Base-by-base conservation (phyloP, 306 rosid genomes). In the Vicia villosa region DNA sequence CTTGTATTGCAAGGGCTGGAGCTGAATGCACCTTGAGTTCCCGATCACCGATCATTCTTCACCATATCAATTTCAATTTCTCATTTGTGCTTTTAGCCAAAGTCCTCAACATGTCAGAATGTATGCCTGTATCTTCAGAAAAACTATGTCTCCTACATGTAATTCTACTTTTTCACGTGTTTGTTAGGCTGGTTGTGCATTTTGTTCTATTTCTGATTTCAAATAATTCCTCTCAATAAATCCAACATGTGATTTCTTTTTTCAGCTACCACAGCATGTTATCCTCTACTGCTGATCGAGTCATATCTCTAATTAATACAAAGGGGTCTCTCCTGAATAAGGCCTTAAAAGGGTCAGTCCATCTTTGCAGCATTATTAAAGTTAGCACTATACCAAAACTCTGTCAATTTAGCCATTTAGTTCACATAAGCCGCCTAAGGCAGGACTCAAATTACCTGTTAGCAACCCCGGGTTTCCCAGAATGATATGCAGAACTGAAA, bases 1-100 rank as follows among this genome's bases (percentile, higher is more conserved):
- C 12, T n/a, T 30, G 42, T 2, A 58, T 58, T n/a, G 22, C 42
- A 28, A 30, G 63, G 34, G 15, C 38, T 24, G n/a, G 62, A 56
- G 62, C 62, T 56, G 38, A 14, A 5, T 56, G 62, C 62, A 13
- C 19, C 17, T 24, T 56, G 10, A 56, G 37, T 56, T 56, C 62
- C 36, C 62, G n/a, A 56, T 24, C 37, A 2, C 38, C 38, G 10
- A 8, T 34, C 38, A 34, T 54, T 52, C 7, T 21, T 13, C 15
- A 10, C 30, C 28, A n/a, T 14, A 58, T 59, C 45, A 32, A 24
- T 20, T 50, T 40, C 20, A 21, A 41, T 3, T 63, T 63, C 20
- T 63, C 20, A 4, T 40, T 63, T 19, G 8, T 36, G 13, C 68
- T 63, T 12, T 40, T 20, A 38, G 13, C 68, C 28, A 19, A 16